Evolutionary conservation across 2,329 filamentous ascomycete species (phyloP).

Genomic region (Venturia pyrina): DNA sequence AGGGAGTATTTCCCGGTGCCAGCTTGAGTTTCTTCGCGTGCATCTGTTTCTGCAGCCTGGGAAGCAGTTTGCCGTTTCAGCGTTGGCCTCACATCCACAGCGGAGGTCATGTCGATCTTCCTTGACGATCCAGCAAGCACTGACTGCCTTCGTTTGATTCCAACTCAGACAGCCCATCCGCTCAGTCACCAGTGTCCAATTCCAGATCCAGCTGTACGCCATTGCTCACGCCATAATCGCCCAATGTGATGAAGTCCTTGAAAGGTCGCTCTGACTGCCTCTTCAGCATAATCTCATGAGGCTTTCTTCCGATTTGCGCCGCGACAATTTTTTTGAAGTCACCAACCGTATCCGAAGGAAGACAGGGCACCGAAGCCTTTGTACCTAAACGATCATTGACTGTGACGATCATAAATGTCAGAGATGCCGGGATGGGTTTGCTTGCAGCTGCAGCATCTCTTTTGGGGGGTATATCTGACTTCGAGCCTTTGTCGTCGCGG

Average conservation of each 20-base stretch:
- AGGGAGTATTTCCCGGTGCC: neutral
- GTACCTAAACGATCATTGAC: slow-evolving; percentile 94
- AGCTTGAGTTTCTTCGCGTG: neutral
- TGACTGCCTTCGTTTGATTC: neutral
- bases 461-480: slow-evolving; percentile 12
- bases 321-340: slow-evolving; percentile 83
- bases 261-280: slow-evolving; percentile 88
- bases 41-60: neutral
- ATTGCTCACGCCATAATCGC: slow-evolving; percentile 90
- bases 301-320: slow-evolving; percentile 75
- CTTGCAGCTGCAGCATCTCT: slow-evolving; percentile 18
- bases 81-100: neutral
- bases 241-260: slow-evolving; percentile 78
- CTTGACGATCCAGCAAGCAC: neutral
- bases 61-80: neutral
- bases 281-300: slow-evolving; percentile 86
- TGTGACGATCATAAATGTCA: slow-evolving; percentile 80
- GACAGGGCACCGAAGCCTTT: slow-evolving; percentile 86
- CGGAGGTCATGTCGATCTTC: neutral
- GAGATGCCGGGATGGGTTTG: slow-evolving; percentile 17
- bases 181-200: slow-evolving; percentile 12
- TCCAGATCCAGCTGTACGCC: slow-evolving; percentile 54
- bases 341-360: slow-evolving; percentile 62
- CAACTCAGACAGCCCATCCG: neutral
- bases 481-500: slow-evolving; percentile 19